Conservation (phyloP, 73 alveolate species). For the Stentor coeruleus region DNA sequence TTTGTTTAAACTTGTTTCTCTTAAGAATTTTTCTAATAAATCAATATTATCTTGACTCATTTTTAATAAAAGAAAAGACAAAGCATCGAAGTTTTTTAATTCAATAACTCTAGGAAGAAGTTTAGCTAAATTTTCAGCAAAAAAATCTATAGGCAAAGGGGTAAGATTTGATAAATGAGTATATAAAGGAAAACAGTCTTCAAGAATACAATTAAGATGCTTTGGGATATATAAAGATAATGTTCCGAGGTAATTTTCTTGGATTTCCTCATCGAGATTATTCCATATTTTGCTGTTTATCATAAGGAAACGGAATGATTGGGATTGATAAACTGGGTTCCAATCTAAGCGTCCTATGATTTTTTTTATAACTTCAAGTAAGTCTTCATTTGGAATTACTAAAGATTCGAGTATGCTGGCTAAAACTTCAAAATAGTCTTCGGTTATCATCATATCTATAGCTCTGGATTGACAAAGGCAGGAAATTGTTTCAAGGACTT, state of each 20-base stretch:
- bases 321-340: neutral
- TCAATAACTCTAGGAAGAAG: neutral
- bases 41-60: neutral
- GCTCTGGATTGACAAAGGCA: neutral
- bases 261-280: neutral
- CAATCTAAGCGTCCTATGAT: slow-evolving; percentile 7
- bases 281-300: neutral
- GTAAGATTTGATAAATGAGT: slow-evolving; percentile 1
- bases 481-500: neutral
- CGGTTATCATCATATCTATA: neutral
- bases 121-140: neutral
- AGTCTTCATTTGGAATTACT: slow-evolving; percentile 5
- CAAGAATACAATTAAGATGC: neutral
- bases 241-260: slow-evolving; percentile 15
- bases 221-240: neutral
- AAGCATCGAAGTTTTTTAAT: neutral
- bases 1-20: neutral
- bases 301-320: neutral
- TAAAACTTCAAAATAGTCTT: neutral
- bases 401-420: neutral
- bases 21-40: neutral
- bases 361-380: neutral
- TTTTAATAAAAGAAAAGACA: too few species aligned
- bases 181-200: neutral
- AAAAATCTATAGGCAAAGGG: neutral